These are phyloP conservation scores for Trichoderma atroviride DNA, from an alignment of 2,329 filamentous ascomycete genomes.

Conservation along the genomic window DNA sequence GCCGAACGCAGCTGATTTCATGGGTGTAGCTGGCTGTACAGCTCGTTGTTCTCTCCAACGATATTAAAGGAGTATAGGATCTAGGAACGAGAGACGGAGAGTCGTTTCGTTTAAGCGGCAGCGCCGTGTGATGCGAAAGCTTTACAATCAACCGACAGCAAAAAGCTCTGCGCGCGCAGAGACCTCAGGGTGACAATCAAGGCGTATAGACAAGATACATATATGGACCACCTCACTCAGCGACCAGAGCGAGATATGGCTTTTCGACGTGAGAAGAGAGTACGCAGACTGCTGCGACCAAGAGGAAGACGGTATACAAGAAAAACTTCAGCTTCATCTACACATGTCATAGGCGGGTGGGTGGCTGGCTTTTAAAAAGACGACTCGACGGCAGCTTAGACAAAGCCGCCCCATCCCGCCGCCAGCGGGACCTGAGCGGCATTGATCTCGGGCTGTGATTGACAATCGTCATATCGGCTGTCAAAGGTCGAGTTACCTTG, in stretches of 20 bases:
- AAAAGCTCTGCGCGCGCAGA: neutral
- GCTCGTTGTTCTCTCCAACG: neutral
- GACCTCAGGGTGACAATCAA: neutral
- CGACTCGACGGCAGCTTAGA: constrained; percentile 16
- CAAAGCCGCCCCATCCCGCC: constrained; percentile 20
- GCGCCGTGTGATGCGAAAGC: neutral
- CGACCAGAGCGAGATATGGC: neutral
- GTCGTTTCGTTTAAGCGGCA: neutral
- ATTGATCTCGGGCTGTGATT: constrained; percentile 13
- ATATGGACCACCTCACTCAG: neutral
- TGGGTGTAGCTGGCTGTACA: constrained; percentile 4
- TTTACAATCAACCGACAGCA: neutral
- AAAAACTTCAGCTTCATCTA: neutral
- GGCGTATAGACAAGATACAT: neutral
- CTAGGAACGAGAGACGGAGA: neutral
- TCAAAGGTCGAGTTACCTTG: neutral
- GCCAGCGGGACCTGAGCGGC: constrained; percentile 22
- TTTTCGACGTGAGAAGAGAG: neutral
- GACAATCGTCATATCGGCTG: constrained; percentile 16
- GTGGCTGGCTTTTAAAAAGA: constrained; percentile 13
- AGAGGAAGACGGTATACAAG: neutral
- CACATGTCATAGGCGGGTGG: constrained; percentile 16
- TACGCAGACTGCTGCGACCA: constrained; percentile 3
- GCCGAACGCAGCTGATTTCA: constrained; percentile 18
- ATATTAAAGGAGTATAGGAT: neutral